phyloP scores from a whole-genome alignment of 345 rosid genomes.

The Brassica rapa region DNA sequence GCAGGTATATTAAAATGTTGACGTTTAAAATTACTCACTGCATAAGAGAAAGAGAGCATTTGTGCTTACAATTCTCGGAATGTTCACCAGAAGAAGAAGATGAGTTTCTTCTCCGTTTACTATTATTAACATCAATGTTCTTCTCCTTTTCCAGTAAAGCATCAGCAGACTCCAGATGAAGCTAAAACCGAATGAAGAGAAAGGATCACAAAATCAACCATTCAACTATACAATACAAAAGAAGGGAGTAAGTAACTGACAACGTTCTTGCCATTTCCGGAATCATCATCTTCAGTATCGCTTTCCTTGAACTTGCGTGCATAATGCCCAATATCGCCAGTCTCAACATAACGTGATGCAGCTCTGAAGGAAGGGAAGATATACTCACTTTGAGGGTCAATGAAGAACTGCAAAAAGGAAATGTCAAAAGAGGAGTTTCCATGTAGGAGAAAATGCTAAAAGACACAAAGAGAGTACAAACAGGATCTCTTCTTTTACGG shows the following conservation, averaged over 20 bases:
- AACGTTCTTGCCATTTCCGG: slow-evolving; percentile 46
- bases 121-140: not conserved
- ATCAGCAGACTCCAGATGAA: slow-evolving; percentile 5
- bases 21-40: slow-evolving; percentile 9
- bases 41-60: not conserved
- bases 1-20: not conserved
- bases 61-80: slow-evolving; percentile 15
- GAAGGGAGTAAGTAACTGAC: slow-evolving; percentile 45
- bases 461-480: not conserved
- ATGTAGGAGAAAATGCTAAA: not conserved
- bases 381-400: slow-evolving; percentile 76
- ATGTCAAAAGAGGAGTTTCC: not conserved
- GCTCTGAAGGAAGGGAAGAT: slow-evolving; percentile 82
- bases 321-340: slow-evolving; percentile 61
- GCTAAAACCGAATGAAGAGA: not conserved
- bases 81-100: slow-evolving; percentile 35
- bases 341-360: slow-evolving; percentile 69
- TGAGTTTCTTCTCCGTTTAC: slow-evolving; percentile 22
- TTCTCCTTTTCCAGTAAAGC: slow-evolving; percentile 22
- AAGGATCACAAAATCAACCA: not conserved
- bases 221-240: not conserved
- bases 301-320: slow-evolving; percentile 60
- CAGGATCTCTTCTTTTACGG: slow-evolving; percentile 1
- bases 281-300: slow-evolving; percentile 35
- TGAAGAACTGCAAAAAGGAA: slow-evolving; percentile 62